Evolutionary conservation across 2,329 filamentous ascomycete species (phyloP).

Genomic region (Pseudogymnoascus pannorum): DNA sequence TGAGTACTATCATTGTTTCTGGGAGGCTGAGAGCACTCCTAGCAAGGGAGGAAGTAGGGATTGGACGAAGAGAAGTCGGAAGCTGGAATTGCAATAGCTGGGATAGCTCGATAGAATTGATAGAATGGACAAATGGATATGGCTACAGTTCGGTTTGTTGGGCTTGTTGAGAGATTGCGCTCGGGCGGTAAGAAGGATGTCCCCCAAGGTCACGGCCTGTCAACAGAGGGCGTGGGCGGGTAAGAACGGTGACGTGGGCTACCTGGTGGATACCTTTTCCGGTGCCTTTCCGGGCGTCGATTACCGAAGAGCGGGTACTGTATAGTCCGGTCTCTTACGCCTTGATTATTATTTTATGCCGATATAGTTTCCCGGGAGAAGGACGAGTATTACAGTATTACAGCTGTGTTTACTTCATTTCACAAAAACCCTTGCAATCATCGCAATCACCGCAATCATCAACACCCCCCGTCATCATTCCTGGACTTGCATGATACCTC

Average conservation of each 20-base stretch:
- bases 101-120: neutral
- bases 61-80: neutral
- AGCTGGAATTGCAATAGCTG: too few species aligned
- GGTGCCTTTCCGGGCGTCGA: neutral
- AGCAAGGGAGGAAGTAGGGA: neutral
- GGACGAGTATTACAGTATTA: neutral
- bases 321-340: neutral
- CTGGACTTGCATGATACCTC: neutral
- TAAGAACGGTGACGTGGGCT: neutral
- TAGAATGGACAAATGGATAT: neutral
- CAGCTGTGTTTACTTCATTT: neutral
- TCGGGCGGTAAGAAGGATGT: neutral
- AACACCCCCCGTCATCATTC: neutral
- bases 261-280: neutral
- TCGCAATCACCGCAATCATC: neutral
- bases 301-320: neutral
- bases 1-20: neutral
- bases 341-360: neutral
- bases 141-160: neutral
- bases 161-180: neutral
- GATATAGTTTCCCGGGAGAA: neutral
- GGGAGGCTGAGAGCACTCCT: neutral
- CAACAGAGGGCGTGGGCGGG: neutral
- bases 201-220: slow-evolving; percentile 6
- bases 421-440: neutral